Percentiles rank a stretch among this genome's conserved stretches.
phyloP scores from a whole-genome alignment of 2,329 filamentous ascomycete genomes.

The Neocucurbitaria cava region DNA sequence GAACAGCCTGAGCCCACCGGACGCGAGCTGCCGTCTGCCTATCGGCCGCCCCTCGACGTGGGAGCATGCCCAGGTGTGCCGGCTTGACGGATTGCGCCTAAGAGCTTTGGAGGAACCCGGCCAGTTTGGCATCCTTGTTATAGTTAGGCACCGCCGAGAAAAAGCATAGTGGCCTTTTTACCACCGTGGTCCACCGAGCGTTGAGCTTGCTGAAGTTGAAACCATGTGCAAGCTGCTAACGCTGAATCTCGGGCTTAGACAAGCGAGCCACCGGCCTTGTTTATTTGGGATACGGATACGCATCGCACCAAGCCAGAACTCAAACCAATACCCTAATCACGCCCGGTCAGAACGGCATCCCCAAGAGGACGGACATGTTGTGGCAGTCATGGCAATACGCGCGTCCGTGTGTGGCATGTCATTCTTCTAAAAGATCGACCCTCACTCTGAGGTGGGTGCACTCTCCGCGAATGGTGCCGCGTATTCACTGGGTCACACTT shows the following conservation, averaged over 20 bases:
- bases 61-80: slow-evolving; percentile 39
- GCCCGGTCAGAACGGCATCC: slow-evolving; percentile 11
- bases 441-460: not conserved
- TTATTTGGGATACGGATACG: slow-evolving; percentile 19
- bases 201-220: slow-evolving; percentile 35
- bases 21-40: slow-evolving; percentile 22
- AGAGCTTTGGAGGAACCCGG: slow-evolving; percentile 17
- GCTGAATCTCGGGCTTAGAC: slow-evolving; percentile 14
- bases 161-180: slow-evolving; percentile 28
- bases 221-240: slow-evolving; percentile 37
- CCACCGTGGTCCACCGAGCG: slow-evolving; percentile 26
- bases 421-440: slow-evolving; percentile 8
- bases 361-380: slow-evolving; percentile 11
- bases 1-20: slow-evolving; percentile 19
- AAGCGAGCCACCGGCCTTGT: slow-evolving; percentile 24
- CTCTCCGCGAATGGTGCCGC: slow-evolving; percentile 4
- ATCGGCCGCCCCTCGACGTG: slow-evolving; percentile 28
- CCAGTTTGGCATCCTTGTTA: slow-evolving; percentile 19
- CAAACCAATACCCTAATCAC: slow-evolving; percentile 18
- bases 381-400: slow-evolving; percentile 23
- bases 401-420: slow-evolving; percentile 22
- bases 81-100: slow-evolving; percentile 32
- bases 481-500: slow-evolving; percentile 9
- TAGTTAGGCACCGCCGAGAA: slow-evolving; percentile 34
- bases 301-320: slow-evolving; percentile 18